Conservation (phyloP, 1,139 yeast genomes). For the Candida frijolesensis region DNA sequence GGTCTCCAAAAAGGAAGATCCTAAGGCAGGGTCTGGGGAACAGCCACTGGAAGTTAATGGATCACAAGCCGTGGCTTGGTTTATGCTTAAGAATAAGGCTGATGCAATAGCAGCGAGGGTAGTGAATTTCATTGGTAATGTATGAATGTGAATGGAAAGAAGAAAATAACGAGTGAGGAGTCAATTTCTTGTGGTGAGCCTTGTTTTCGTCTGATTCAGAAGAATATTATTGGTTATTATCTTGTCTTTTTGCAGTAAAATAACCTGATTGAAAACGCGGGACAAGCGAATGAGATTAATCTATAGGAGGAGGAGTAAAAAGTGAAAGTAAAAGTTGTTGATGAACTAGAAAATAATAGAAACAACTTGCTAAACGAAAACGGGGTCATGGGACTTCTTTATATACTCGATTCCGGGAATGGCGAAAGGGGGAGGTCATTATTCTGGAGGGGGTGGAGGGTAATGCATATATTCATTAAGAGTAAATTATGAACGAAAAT, state of each 20-base stretch:
- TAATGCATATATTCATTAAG: not conserved
- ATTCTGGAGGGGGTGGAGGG: not conserved
- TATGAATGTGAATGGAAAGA: not conserved
- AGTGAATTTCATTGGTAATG: conserved; percentile 7
- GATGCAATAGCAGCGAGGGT: conserved; percentile 13
- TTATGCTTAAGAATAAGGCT: conserved; percentile 6
- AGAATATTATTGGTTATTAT: no score
- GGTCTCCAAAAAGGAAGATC: conserved; percentile 51
- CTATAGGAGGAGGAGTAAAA: not conserved
- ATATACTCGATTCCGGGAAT: not conserved
- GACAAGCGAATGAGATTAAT: no score
- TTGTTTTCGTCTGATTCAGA: no score
- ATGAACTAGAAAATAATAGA: not conserved
- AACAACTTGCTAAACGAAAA: not conserved
- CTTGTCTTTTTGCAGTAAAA: no score
- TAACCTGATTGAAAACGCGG: no score
- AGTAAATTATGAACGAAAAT: not conserved
- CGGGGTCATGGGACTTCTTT: not conserved
- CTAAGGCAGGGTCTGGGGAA: conserved; percentile 56
- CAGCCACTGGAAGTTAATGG: conserved; percentile 33
- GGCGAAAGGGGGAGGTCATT: not conserved
- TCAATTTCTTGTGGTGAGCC: not conserved
- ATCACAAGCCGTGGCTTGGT: conserved; percentile 25
- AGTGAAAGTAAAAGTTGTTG: not conserved
- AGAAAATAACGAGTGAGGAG: not conserved